These are phyloP conservation scores for Jacaranda mimosifolia DNA, from an alignment of 257 asterid genomes.

Conservation along the genomic window DNA sequence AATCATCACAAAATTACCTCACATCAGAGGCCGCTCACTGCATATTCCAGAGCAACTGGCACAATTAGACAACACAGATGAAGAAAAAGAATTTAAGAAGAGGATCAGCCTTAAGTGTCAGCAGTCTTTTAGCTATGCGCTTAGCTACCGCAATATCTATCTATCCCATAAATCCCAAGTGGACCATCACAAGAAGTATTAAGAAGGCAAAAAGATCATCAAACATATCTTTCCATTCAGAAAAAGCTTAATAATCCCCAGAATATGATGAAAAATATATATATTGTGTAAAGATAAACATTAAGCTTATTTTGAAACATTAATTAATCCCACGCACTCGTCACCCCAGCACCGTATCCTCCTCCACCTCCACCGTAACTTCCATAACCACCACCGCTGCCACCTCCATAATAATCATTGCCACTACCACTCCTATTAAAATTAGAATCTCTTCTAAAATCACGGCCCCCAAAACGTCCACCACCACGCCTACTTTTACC, in stretches of 20 bases:
- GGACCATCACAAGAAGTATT: slow-evolving; percentile 24
- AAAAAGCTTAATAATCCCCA: slow-evolving; percentile 34
- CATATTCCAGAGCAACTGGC: slow-evolving; percentile 3
- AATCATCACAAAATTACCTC: background rate
- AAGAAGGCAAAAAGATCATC: slow-evolving; percentile 34
- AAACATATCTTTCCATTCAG: slow-evolving; percentile 35
- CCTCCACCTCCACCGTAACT: slow-evolving; percentile 48
- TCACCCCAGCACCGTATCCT: slow-evolving; percentile 51
- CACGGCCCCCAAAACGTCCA: slow-evolving; percentile 81
- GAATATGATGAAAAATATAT: slow-evolving; percentile 29
- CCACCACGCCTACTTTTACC: slow-evolving; percentile 77
- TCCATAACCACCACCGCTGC: slow-evolving; percentile 45
- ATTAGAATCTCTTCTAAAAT: slow-evolving; percentile 68
- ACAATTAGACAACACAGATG: background rate
- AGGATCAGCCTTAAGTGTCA: slow-evolving; percentile 3
- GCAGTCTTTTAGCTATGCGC: background rate
- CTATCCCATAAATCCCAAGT: slow-evolving; percentile 6
- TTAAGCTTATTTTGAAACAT: slow-evolving; percentile 23
- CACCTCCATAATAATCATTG: slow-evolving; percentile 49
- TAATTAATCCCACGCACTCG: slow-evolving; percentile 70
- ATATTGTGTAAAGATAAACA: slow-evolving; percentile 31
- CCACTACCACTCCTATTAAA: slow-evolving; percentile 56
- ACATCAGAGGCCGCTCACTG: background rate
- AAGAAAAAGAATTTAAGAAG: slow-evolving; percentile 1
- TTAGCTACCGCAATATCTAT: slow-evolving; percentile 16